Conservation (phyloP, 345 rosid genomes). For the Acer campestre region DNA sequence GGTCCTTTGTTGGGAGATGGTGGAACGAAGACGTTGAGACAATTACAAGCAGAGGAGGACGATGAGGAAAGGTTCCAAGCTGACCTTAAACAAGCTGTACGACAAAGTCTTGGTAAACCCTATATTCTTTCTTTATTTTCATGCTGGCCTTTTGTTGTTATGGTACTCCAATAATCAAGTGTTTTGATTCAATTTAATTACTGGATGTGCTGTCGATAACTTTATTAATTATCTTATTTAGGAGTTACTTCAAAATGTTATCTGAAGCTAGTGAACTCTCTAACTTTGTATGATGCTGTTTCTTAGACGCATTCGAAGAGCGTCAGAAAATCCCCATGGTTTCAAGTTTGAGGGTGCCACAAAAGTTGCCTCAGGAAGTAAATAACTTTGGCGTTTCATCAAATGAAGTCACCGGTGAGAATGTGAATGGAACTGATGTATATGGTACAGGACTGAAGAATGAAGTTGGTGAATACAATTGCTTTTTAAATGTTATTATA, state of each 20-base stretch:
- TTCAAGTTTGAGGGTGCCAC: constrained; percentile 40
- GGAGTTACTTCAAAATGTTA: background rate
- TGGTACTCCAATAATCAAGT: constrained; percentile 7
- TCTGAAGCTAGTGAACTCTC: constrained; percentile 2
- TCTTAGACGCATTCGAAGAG: constrained; percentile 68
- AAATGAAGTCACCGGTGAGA: constrained; percentile 35
- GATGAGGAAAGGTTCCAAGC: constrained; percentile 96
- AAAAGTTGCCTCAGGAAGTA: constrained; percentile 33
- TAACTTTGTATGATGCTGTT: constrained; percentile 30
- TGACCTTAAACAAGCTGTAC: constrained; percentile 78
- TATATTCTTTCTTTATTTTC: constrained; percentile 12
- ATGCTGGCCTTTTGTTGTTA: background rate
- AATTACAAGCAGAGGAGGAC: constrained; percentile 79
- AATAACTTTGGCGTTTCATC: constrained; percentile 31
- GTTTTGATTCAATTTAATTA: background rate
- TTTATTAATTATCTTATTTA: background rate
- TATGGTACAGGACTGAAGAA: constrained; percentile 90
- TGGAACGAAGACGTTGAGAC: constrained; percentile 69
- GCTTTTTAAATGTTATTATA: constrained; percentile 96
- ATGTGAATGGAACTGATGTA: constrained; percentile 40
- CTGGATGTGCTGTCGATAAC: background rate
- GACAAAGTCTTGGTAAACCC: constrained; percentile 84
- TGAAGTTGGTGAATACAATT: constrained; percentile 95
- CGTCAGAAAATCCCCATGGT: constrained; percentile 38
- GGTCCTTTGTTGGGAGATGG: constrained; percentile 40